A percentile compares a stretch with the other conserved stretches of the same genome.
phyloP scores from a whole-genome alignment of 345 rosid genomes.

The Schrenkiella parvula region DNA sequence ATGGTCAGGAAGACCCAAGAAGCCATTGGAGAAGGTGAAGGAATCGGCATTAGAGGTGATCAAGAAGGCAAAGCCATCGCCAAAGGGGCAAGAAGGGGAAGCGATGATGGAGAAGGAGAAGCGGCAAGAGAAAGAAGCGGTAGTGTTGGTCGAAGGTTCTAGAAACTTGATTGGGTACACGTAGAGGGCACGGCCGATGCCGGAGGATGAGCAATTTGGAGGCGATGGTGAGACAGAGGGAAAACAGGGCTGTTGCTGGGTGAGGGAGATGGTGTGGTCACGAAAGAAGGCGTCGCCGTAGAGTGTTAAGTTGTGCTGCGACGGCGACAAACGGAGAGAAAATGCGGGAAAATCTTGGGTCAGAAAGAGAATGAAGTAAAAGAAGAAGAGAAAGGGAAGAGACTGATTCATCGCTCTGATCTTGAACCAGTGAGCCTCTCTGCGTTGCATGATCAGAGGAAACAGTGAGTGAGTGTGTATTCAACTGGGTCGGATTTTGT shows the following conservation, averaged over 20 bases:
- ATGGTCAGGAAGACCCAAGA: conserved; percentile 59
- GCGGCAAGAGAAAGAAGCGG: conserved; percentile 59
- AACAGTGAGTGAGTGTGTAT: not conserved
- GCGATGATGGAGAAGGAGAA: conserved; percentile 64
- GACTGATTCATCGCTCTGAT: conserved; percentile 4
- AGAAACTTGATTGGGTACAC: conserved; percentile 54
- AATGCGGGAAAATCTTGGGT: conserved; percentile 26
- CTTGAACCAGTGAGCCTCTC: not conserved
- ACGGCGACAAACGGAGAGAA: conserved; percentile 33
- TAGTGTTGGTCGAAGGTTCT: conserved; percentile 42
- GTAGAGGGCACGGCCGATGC: conserved; percentile 61
- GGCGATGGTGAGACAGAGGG: conserved; percentile 30
- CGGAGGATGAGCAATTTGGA: conserved; percentile 20
- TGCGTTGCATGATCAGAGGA: not conserved
- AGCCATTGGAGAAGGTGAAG: conserved; percentile 54
- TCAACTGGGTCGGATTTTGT: not conserved
- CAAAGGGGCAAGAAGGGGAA: conserved; percentile 57
- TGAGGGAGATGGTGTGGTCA: conserved; percentile 56
- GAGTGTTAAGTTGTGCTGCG: conserved; percentile 53
- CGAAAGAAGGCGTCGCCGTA: conserved; percentile 61
- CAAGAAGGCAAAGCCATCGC: conserved; percentile 81
- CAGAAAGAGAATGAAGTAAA: conserved; percentile 35
- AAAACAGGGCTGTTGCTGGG: conserved; percentile 49
- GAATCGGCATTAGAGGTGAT: conserved; percentile 70
- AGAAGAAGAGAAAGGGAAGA: conserved; percentile 30